These are phyloP conservation scores for Taphrina populina DNA, from an alignment of 1,139 yeast genomes.

Conservation along the genomic window DNA sequence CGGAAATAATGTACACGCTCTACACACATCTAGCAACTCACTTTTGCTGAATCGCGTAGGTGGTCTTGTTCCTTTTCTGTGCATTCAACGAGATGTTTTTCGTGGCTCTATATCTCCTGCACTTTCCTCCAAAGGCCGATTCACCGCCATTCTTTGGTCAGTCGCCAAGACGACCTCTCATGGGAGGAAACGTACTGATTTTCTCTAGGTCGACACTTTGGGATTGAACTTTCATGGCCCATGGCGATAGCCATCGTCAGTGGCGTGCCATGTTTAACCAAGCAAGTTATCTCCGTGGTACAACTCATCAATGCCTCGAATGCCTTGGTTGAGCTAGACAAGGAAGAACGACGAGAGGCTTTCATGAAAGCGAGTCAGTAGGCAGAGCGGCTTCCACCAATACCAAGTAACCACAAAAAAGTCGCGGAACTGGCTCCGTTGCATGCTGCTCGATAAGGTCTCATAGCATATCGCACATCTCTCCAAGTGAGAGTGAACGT, in stretches of 20 bases:
- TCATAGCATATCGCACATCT: too few species aligned
- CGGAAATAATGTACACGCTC: slow-evolving; percentile 56
- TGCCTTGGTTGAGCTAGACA: slow-evolving; percentile 76
- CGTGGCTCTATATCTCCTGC: slow-evolving; percentile 78
- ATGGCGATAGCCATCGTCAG: slow-evolving; percentile 30
- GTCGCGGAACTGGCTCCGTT: too few species aligned
- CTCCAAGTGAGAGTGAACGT: too few species aligned
- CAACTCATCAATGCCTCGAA: slow-evolving; percentile 86
- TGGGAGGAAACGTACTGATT: slow-evolving; percentile 48
- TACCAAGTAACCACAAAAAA: too few species aligned
- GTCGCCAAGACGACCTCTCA: neutral
- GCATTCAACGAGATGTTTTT: slow-evolving; percentile 90
- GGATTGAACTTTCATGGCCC: slow-evolving; percentile 28
- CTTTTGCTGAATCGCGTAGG: slow-evolving; percentile 38
- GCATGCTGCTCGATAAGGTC: too few species aligned
- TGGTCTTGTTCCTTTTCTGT: slow-evolving; percentile 81
- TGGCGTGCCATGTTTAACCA: slow-evolving; percentile 43
- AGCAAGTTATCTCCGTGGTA: slow-evolving; percentile 84
- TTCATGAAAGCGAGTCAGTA: slow-evolving; percentile 15
- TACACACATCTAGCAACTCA: too few species aligned
- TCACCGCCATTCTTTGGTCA: slow-evolving; percentile 32
- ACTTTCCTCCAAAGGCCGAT: slow-evolving; percentile 53
- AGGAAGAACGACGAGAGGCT: slow-evolving; percentile 50
- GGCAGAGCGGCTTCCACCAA: too few species aligned
- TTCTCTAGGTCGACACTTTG: slow-evolving; percentile 41